Base-by-base conservation (phyloP, 805 yeast species). In the Zygosaccharomyces bisporus region DNA sequence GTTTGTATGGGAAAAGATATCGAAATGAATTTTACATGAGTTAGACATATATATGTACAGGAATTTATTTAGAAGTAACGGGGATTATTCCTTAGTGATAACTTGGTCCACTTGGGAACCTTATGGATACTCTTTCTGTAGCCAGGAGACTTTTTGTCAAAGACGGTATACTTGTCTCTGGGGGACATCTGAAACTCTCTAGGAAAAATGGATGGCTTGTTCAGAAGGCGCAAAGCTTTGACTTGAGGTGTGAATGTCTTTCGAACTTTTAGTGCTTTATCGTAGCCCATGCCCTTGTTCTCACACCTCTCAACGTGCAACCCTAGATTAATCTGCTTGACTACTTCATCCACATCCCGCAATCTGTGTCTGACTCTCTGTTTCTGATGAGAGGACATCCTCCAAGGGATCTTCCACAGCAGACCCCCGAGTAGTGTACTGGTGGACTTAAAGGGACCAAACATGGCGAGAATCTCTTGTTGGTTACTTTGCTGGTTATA, bases 71-170 rank as follows among this genome's bases (percentile, higher is more conserved):
- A 86, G 63, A 76, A 83, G 60, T 81, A 75, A 47, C 74, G 74
- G 35, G 96, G 96, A 59, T 86, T 84, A 46, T 76, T 80, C 71
- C 96, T 81, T 65, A 82, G 75, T 6, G 95, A 79, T 50, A 79
- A 63, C 70, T 83, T 88, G 43, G 97, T 89, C 95, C 96, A 89
- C 62, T 89, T 86, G 16, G 96, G 96, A 34, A 83, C 85, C 64
- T 80, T 69, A 60, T 91, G 98, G 19, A 86, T 80, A 52, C 90
- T 81, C 69, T 89, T 91, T 71, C 98, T 80, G 68, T 91, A 93
- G 16, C 81, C 82, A 57, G 75, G 79, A 10, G 81, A 76, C 56
- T 80, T 80, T 65, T 77, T 83, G 67, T 79, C 81, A 69, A 86
- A 91, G 1, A 88, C 83, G 36, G 95, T 81, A 68, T 93, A 93